These are phyloP conservation scores for Oenanthe javanica DNA, from an alignment of 140 eudicot species.

Conservation along the genomic window DNA sequence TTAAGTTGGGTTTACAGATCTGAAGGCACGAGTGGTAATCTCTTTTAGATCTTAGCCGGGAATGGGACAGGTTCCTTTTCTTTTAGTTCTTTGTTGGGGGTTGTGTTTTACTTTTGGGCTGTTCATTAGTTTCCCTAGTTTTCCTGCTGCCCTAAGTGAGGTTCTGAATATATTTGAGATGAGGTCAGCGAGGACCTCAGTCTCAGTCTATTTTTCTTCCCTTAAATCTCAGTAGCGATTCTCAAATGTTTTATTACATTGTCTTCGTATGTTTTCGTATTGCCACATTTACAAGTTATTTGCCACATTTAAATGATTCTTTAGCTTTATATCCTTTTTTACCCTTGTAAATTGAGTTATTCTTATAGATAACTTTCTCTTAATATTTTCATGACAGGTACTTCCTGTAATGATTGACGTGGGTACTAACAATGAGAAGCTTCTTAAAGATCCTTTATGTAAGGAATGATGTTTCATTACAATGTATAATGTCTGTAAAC, in stretches of 20 bases:
- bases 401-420: slow-evolving; percentile 98
- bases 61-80: neutral
- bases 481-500: neutral
- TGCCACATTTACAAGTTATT: neutral
- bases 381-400: slow-evolving; percentile 39
- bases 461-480: slow-evolving; percentile 20
- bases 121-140: neutral
- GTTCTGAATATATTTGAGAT: neutral
- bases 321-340: neutral
- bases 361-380: slow-evolving; percentile 12
- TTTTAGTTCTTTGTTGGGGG: neutral
- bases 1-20: no score
- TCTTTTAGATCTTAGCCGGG: neutral
- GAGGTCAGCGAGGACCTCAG: neutral
- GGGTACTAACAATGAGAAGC: slow-evolving; percentile 94
- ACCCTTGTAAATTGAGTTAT: slow-evolving; percentile 2
- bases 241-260: neutral
- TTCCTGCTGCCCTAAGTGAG: neutral
- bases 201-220: neutral
- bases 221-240: neutral
- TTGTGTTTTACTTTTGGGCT: neutral
- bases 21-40: neutral
- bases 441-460: slow-evolving; percentile 88
- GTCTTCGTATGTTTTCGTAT: neutral
- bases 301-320: neutral